These are phyloP conservation scores for Cystobasidium pallidum DNA, from an alignment of 1,284 basidiomycete genomes.

Conservation along the genomic window DNA sequence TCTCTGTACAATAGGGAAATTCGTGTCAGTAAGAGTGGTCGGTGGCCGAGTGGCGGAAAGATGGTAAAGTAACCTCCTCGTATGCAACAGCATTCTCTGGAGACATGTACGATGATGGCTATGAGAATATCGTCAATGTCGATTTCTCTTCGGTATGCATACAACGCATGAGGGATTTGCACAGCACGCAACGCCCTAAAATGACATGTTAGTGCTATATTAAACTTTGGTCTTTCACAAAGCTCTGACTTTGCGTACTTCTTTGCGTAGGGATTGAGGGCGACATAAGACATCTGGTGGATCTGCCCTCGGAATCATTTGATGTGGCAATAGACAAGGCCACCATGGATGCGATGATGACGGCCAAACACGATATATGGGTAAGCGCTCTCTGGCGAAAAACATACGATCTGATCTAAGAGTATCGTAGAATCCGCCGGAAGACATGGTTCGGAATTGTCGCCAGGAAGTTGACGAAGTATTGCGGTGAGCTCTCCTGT, in stretches of 20 bases:
- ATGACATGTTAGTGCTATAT: slow-evolving; percentile 70
- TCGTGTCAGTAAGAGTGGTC: slow-evolving; percentile 63
- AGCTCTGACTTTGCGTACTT: not conserved
- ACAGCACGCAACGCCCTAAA: slow-evolving; percentile 63
- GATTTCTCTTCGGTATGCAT: slow-evolving; percentile 83
- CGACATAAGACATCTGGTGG: slow-evolving; percentile 63
- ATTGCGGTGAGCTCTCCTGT: slow-evolving; percentile 62
- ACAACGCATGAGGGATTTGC: slow-evolving; percentile 72
- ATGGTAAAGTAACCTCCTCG: no score
- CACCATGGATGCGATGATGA: slow-evolving; percentile 95
- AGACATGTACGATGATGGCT: slow-evolving; percentile 84
- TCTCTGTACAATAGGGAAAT: slow-evolving; percentile 64
- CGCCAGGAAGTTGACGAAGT: slow-evolving; percentile 80
- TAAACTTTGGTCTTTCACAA: not conserved
- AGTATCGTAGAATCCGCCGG: slow-evolving; percentile 70
- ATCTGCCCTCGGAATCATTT: slow-evolving; percentile 70
- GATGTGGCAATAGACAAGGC: slow-evolving; percentile 91
- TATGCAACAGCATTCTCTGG: slow-evolving; percentile 28
- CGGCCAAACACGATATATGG: slow-evolving; percentile 84
- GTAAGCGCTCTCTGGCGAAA: slow-evolving; percentile 59
- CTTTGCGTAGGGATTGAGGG: not conserved
- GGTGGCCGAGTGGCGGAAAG: no score
- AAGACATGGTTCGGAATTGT: slow-evolving; percentile 74
- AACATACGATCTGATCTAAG: not conserved
- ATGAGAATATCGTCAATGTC: slow-evolving; percentile 77